Conservation (phyloP, 371 early-diverging fungal species). For the Dinochytrium kinnereticum region DNA sequence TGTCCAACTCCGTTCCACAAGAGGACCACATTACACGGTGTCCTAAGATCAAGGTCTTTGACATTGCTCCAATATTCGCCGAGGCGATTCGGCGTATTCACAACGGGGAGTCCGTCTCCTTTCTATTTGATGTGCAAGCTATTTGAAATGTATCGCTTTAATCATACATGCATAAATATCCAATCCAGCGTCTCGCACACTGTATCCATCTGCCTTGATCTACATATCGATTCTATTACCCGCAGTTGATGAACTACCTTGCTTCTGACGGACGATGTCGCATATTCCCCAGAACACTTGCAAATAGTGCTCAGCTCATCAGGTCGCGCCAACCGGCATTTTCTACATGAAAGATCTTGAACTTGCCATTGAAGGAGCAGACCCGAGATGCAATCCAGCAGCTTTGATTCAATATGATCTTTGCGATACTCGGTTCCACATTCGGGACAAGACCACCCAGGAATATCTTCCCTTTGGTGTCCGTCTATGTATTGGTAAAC, state of each 20-base stretch:
- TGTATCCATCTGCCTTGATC: conserved; percentile 61
- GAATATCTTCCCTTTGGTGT: conserved; percentile 10
- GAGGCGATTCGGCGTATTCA: conserved; percentile 95
- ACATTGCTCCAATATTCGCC: conserved; percentile 85
- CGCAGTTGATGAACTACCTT: conserved; percentile 60
- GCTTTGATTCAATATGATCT: conserved; percentile 72
- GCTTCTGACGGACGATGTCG: conserved; percentile 40
- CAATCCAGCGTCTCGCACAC: conserved; percentile 64
- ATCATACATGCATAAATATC: conserved; percentile 31
- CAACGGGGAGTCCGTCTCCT: conserved; percentile 91
- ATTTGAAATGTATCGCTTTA: background rate
- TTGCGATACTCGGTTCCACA: conserved; percentile 80
- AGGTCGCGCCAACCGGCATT: conserved; percentile 78
- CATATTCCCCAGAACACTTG: conserved; percentile 66
- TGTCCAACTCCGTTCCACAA: conserved; percentile 91
- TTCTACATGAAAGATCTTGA: conserved; percentile 83
- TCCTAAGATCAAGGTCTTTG: conserved; percentile 77
- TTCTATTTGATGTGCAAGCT: conserved; percentile 63
- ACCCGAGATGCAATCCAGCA: conserved; percentile 71
- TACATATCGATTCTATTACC: conserved; percentile 69
- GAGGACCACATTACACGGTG: conserved; percentile 77
- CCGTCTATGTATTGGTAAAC: too few species aligned
- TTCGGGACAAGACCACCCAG: conserved; percentile 63
- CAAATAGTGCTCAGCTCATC: conserved; percentile 70
- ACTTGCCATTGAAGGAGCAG: conserved; percentile 74